Evolutionary conservation across 176 grass and related monocot species (phyloP).

Genomic region (Rhipidocladum racemiflorum): DNA sequence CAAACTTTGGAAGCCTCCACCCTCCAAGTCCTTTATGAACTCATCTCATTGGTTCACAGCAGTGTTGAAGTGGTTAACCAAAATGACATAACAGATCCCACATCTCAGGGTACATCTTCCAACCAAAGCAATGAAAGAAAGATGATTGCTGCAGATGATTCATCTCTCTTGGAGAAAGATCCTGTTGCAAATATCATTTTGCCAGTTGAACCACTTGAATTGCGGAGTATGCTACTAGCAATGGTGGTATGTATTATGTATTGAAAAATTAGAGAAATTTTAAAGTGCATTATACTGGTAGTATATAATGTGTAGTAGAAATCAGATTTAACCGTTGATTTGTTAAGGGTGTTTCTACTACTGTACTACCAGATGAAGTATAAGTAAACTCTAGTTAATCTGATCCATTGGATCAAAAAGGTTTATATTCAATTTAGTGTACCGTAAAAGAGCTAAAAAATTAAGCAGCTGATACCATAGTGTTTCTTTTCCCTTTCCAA

Average conservation of each 20-base stretch:
- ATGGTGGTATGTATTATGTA: conserved; percentile 77
- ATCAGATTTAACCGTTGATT: too few relatives aligned
- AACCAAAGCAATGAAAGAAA: conserved; percentile 37
- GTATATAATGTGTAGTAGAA: too few relatives aligned
- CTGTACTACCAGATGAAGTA: too few relatives aligned
- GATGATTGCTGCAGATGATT: conserved; percentile 39
- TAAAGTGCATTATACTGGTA: too few relatives aligned
- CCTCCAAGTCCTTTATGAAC: conserved; percentile 62
- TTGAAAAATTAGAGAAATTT: too few relatives aligned
- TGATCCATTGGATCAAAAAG: too few relatives aligned
- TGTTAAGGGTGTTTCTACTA: too few relatives aligned
- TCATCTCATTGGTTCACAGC: conserved; percentile 81
- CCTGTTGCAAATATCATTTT: conserved; percentile 65
- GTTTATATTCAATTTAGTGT: too few relatives aligned
- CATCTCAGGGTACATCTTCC: conserved; percentile 35
- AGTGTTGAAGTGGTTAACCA: conserved; percentile 48
- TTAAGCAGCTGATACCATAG: background rate
- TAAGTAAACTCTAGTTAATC: too few relatives aligned
- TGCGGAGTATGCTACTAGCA: conserved; percentile 53
- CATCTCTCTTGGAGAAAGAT: conserved; percentile 50
- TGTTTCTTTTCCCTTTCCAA: background rate
- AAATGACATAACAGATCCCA: conserved; percentile 30
- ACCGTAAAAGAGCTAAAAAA: too few relatives aligned
- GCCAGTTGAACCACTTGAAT: conserved; percentile 57
- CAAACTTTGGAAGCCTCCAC: conserved; percentile 61